A percentile compares a stretch with the other conserved stretches of the same genome.
Conservation (phyloP, 2,329 filamentous ascomycete genomes). For the Scedosporium minutisporum region DNA sequence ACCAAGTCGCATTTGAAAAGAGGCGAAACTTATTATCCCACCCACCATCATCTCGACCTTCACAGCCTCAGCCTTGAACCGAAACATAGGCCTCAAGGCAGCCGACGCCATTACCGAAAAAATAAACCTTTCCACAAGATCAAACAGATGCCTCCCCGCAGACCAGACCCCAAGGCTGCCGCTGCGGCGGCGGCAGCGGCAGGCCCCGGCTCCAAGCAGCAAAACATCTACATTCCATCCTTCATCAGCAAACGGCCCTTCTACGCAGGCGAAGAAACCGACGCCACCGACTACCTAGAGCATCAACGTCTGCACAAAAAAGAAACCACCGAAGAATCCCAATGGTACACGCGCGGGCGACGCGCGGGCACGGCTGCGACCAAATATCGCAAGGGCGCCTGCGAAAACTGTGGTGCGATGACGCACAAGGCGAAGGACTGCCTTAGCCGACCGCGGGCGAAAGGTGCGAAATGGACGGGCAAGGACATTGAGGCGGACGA, state of each 20-base stretch:
- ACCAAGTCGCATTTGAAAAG: too few species aligned
- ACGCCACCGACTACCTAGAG: slow-evolving; percentile 81
- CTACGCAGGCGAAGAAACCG: slow-evolving; percentile 74
- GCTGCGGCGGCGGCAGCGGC: background rate
- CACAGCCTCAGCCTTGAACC: background rate
- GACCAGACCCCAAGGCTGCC: background rate
- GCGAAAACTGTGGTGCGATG: slow-evolving; percentile 97
- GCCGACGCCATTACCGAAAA: background rate
- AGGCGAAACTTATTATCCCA: too few species aligned
- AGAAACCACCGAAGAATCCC: slow-evolving; percentile 45
- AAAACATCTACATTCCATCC: slow-evolving; percentile 95
- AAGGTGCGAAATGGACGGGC: slow-evolving; percentile 85
- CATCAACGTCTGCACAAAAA: slow-evolving; percentile 78
- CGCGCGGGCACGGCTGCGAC: slow-evolving; percentile 80
- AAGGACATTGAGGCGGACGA: slow-evolving; percentile 92
- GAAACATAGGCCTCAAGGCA: background rate
- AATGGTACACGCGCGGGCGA: slow-evolving; percentile 90
- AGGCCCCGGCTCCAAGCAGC: slow-evolving; percentile 57
- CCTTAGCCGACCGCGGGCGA: slow-evolving; percentile 75
- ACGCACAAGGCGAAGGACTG: slow-evolving; percentile 94
- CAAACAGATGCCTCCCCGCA: background rate
- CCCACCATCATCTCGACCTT: too few species aligned
- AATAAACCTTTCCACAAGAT: background rate
- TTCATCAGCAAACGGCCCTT: slow-evolving; percentile 99
- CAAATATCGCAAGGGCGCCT: slow-evolving; percentile 95